Evolutionary conservation across 1,284 basidiomycete species (phyloP), one percentile per base, ranked within the genome.

Genomic region (Wallemia mellicola): DNA sequence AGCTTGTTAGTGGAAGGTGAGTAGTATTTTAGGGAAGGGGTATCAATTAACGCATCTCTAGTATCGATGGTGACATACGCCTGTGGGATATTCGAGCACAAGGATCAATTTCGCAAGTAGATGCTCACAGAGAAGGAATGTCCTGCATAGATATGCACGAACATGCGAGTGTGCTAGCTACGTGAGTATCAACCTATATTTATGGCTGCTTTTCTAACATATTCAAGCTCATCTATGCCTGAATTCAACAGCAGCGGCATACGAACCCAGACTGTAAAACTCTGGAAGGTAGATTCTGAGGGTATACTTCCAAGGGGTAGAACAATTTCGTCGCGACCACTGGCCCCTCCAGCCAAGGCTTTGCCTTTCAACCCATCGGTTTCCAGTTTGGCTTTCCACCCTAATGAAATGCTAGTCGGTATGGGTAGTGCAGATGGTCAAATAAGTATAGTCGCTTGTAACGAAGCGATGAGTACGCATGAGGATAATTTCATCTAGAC

Each of bases 1-100:
- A 92, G 66, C 78, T 95, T 63, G 72, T 95, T 11, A 88, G 88
- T n/a, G 89, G 85, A 38, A 82, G 83, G 87, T 88, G 64, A 60
- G 76, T 63, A 17, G 55, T n/a, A 61, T 32, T 19, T 57, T 24
- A 54, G 38, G 59, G 27, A 60, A 24, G 14, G 27, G 61, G 25
- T 59, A 25, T 61, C 30, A 59, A 28, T 24, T 5, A 33, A 57
- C 61, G 24, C 24, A 19, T 27, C 58, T 58, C 24, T 62, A 95
- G 91, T 67, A 72, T 87, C 68, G 83, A 87, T 66, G 94, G 94
- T 1, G 81, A 88, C 65, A 82, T 95, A 54, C 82, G 85, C 63
- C 71, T 96, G 28, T 98, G 91, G 84, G 94, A 99, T 69, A 74
- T 87, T 38, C 80, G 94, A 60, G 76, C 78, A 2, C 71, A 82